Conservation (phyloP, 2,329 filamentous ascomycete species). For the Berkeleyomyces rouxiae region DNA sequence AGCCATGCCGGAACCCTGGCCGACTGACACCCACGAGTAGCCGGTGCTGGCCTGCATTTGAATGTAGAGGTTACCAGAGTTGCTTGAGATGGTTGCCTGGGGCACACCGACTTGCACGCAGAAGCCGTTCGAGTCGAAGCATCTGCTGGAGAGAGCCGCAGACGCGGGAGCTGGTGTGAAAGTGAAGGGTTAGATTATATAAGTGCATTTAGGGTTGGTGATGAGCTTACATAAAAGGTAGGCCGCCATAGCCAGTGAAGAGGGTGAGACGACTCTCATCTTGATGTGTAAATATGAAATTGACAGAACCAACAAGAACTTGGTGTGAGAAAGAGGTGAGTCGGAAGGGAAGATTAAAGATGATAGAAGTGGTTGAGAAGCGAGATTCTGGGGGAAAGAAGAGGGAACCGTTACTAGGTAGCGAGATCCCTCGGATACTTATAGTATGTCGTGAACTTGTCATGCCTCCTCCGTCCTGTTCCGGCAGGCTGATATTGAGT, state of each 20-base stretch:
- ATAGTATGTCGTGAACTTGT: too few relatives aligned
- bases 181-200: neutral
- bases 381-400: too few relatives aligned
- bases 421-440: too few relatives aligned
- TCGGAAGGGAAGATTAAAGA: neutral
- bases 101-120: conserved; percentile 43
- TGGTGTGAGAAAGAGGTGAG: neutral
- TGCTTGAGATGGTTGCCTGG: conserved; percentile 27
- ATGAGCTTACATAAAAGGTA: conserved; percentile 4
- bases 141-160: conserved; percentile 19
- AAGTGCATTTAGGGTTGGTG: neutral
- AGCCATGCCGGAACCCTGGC: conserved; percentile 37
- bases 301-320: neutral
- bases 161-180: neutral
- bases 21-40: conserved; percentile 41
- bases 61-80: conserved; percentile 41
- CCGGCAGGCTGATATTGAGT: neutral
- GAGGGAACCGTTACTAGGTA: too few relatives aligned
- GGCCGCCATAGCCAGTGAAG: conserved; percentile 1
- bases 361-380: neutral
- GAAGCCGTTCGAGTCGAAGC: conserved; percentile 26
- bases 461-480: neutral
- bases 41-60: conserved; percentile 38
- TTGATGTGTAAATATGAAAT: neutral
- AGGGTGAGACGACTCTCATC: conserved; percentile 1